Evolutionary conservation across 768 basidiomycete species (phyloP), one percentile per base, ranked within the genome.

Genomic region (Leccinellum luteum): DNA sequence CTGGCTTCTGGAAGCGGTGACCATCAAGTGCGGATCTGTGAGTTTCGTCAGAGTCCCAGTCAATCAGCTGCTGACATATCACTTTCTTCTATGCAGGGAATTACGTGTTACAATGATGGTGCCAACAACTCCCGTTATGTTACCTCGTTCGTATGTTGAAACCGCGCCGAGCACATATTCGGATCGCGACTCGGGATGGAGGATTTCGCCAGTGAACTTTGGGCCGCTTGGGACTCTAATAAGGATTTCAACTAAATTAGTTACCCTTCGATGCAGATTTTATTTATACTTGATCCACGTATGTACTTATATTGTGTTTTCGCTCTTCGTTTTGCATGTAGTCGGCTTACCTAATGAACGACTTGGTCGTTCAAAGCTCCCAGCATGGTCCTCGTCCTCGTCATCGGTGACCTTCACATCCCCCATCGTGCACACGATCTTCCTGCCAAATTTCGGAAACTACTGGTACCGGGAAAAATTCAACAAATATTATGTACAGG

Each of bases 401-500:
- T 97, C 66, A 93, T 98, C 62, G 96, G 96, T 52, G 97, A 99
- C 79, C 83, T 98, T 21, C 95, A 98, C 73, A 98, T 98, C 68
- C 97, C 97, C 1, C 89, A 92, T 71, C 78, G 92, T 45, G 79
- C 78, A 9, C 92, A 97, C 70, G 97, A 97, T 68, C 83, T 99
- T 9, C 95, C 97, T 0, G 78, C 85, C 14, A 98, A 98, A 76
- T 99, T 99, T 78, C 95, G 96, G 78, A 97, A 98, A 69, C 86
- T 98, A 1, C 80, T 99, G 52, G 87, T 92, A 6, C 91, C 91
- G 19, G 97, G 97, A 21, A 99, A 99, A 74, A 98, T 99, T 47
- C 92, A 95, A 60, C 96, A 98, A 73, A 97, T 98, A 58, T 79
- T 98, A 25, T 97, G 94, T 72, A 98, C 96, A 0, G 97, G 97